Percentiles rank a stretch among this genome's conserved stretches.
phyloP scores from a whole-genome alignment of 805 yeast species.

The Sporopachydermia quercuum region DNA sequence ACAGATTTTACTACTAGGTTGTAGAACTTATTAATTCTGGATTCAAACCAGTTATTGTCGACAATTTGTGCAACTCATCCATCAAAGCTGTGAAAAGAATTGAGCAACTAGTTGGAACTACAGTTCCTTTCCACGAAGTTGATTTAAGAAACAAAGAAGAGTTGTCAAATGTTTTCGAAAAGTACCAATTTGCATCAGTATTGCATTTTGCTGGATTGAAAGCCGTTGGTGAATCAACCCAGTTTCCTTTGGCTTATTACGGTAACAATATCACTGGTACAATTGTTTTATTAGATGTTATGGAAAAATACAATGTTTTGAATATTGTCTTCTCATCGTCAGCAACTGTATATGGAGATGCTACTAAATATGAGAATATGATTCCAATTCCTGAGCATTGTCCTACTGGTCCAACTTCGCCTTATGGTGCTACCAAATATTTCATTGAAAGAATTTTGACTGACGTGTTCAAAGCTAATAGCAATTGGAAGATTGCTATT shows the following conservation, averaged over 20 bases:
- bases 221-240: slow-evolving; percentile 68
- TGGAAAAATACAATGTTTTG: slow-evolving; percentile 31
- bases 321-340: slow-evolving; percentile 61
- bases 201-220: slow-evolving; percentile 74
- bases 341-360: slow-evolving; percentile 79
- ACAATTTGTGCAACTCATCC: slow-evolving; percentile 52
- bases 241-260: slow-evolving; percentile 53
- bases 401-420: slow-evolving; percentile 61
- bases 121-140: slow-evolving; percentile 36
- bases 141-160: slow-evolving; percentile 41
- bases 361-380: slow-evolving; percentile 53
- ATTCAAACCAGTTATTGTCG: slow-evolving; percentile 57
- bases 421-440: slow-evolving; percentile 63
- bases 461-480: slow-evolving; percentile 25
- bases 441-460: slow-evolving; percentile 46
- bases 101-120: slow-evolving; percentile 34
- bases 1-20: no score
- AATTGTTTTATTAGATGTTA: slow-evolving; percentile 36
- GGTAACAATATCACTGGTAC: slow-evolving; percentile 57
- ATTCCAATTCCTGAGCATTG: slow-evolving; percentile 70
- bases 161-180: slow-evolving; percentile 31
- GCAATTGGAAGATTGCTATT: slow-evolving; percentile 38
- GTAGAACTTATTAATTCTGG: slow-evolving; percentile 47
- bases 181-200: slow-evolving; percentile 38
- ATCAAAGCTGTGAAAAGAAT: slow-evolving; percentile 50